A percentile compares a stretch with the other conserved stretches of the same genome.
Conservation (phyloP, 169 alveolate species). For the Babesia sp. region DNA sequence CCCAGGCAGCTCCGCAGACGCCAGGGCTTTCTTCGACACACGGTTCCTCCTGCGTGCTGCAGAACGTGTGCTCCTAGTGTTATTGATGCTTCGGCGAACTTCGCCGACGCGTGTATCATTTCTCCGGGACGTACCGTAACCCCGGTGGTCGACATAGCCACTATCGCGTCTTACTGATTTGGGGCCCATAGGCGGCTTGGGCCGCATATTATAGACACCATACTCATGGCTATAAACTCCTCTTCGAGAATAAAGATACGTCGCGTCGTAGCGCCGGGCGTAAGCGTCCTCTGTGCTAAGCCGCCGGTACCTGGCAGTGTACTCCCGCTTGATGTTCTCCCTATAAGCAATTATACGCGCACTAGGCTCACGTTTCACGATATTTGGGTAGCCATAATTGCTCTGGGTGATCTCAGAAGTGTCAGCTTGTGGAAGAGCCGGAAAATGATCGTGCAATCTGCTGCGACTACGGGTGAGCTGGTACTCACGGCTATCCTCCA, state of each 20-base stretch:
- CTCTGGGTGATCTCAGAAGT: neutral
- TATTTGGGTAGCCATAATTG: neutral
- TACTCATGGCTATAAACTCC: conserved; percentile 18
- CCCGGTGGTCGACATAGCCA: neutral
- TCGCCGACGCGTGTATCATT: neutral
- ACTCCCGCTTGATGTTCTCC: conserved; percentile 5
- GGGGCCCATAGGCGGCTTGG: neutral
- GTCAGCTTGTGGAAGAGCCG: neutral
- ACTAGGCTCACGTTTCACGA: neutral
- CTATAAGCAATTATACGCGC: neutral
- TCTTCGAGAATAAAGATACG: conserved; percentile 14
- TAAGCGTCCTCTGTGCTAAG: conserved; percentile 23
- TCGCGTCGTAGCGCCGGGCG: conserved; percentile 23
- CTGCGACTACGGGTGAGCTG: conserved; percentile 14
- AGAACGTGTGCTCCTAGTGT: neutral
- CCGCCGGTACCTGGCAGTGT: neutral
- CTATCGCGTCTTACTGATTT: neutral
- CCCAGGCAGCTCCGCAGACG: neutral
- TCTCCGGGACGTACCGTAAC: neutral
- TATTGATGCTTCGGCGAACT: neutral
- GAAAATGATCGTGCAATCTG: conserved; percentile 22
- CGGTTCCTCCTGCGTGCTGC: neutral
- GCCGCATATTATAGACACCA: conserved; percentile 23
- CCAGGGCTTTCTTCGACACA: neutral
- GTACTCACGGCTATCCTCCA: conserved; percentile 19